Conservation (phyloP, 1,139 yeast species). For the Ashbya aceris region DNA sequence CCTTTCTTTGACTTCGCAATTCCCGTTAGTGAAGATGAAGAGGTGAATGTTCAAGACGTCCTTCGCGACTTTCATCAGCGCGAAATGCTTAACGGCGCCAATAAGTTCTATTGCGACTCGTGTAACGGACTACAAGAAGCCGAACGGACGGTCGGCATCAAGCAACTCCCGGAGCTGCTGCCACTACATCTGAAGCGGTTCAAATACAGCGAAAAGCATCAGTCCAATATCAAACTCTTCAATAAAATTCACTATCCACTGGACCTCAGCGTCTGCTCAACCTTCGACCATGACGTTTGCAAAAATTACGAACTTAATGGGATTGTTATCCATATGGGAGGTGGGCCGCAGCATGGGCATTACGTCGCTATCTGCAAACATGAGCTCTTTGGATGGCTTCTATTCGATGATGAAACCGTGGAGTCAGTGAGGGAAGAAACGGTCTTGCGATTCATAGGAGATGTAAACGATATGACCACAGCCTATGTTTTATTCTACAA, state of each 20-base stretch:
- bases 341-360: slow-evolving; percentile 97
- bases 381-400: slow-evolving; percentile 72
- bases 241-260: slow-evolving; percentile 79
- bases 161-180: slow-evolving; percentile 65
- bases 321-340: slow-evolving; percentile 89
- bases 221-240: slow-evolving; percentile 76
- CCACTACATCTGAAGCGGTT: slow-evolving; percentile 84
- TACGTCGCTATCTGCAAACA: slow-evolving; percentile 83
- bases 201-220: slow-evolving; percentile 78
- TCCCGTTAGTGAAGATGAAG: slow-evolving; percentile 57
- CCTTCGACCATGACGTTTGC: slow-evolving; percentile 39
- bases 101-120: slow-evolving; percentile 86
- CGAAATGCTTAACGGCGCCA: slow-evolving; percentile 77
- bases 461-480: slow-evolving; percentile 79
- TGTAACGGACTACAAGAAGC: slow-evolving; percentile 94
- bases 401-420: slow-evolving; percentile 92
- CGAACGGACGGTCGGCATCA: slow-evolving; percentile 78
- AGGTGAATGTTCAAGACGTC: slow-evolving; percentile 66
- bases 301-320: slow-evolving; percentile 74
- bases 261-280: slow-evolving; percentile 63
- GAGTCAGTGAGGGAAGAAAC: slow-evolving; percentile 78
- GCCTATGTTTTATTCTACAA: slow-evolving; percentile 83
- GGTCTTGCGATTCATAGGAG: slow-evolving; percentile 83
- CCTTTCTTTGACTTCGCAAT: slow-evolving; percentile 78
- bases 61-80: slow-evolving; percentile 72